Evolutionary conservation across 306 rosid species (phyloP).

Genomic region (Begonia masoniana): DNA sequence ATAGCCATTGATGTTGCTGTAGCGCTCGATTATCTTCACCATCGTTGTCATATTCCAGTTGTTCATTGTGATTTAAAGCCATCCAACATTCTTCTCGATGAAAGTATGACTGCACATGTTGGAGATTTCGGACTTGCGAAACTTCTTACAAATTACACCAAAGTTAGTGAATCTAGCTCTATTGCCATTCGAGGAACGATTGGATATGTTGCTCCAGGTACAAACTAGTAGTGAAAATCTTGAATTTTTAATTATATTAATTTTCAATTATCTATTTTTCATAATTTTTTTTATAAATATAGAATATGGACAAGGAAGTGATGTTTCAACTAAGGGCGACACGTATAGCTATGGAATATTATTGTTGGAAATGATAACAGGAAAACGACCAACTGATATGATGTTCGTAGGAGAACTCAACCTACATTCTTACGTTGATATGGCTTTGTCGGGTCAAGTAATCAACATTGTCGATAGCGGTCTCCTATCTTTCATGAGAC

Average conservation of each 20-base stretch:
- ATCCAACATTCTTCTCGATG: conserved; percentile 1
- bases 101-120: conserved; percentile 49
- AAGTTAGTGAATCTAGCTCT: conserved; percentile 13
- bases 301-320: conserved; percentile 13
- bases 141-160: conserved; percentile 22
- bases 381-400: conserved; percentile 15
- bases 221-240: neutral
- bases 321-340: conserved; percentile 12
- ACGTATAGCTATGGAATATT: conserved; percentile 20
- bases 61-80: conserved; percentile 13
- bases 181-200: conserved; percentile 53
- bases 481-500: too few species aligned
- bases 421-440: conserved; percentile 12
- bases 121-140: conserved; percentile 78
- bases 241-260: neutral
- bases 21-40: conserved; percentile 57
- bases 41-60: conserved; percentile 47
- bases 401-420: conserved; percentile 10
- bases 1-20: conserved; percentile 14
- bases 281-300: neutral
- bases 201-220: conserved; percentile 88
- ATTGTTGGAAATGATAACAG: conserved; percentile 12
- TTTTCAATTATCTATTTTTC: neutral
- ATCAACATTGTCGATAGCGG: conserved; percentile 20
- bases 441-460: conserved; percentile 12